Base-by-base conservation (phyloP, 2,329 filamentous ascomycete genomes). In the Fonsecaea erecta region DNA sequence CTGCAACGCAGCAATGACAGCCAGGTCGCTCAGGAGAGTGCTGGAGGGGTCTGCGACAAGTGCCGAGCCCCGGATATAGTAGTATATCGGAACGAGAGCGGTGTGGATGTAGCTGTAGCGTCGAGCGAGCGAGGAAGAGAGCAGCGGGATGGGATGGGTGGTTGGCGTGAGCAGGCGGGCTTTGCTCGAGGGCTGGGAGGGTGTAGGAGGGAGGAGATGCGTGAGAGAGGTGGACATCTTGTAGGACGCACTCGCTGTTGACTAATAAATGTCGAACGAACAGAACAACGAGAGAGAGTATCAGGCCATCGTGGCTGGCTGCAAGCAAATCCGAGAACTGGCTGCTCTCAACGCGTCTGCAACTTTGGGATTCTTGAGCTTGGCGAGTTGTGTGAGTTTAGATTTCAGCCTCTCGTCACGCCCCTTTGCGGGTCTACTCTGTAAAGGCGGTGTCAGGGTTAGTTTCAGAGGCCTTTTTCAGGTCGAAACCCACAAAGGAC, bases 11-110 rank as follows among this genome's bases (percentile, higher is more conserved):
- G 85, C 84, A 14, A 93, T 80, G 12, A 86, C 83, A 0, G 88
- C 83, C 2, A 94, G 79, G 1, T 88, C 81, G 32, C 75, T 82
- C 14, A 84, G 76, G 40, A 96, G 83, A 6, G 88, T 84, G 16
- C 83, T 77, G 1, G 89, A 84, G 0, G 93, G 91, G 69, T 93
- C 85, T 16, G 83, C 80, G 30, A 96, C 90, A 28, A 96, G 82
- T 18, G 83, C 79, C 37, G 79, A 75, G 77, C 96, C 94, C 43
- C 85, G 85, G 68, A 85, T 74, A 52, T 84, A 82, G 74, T 90
- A 88, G 37, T 90, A 77, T 9, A 83, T 84, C 32, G 91, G 82
- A 32, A 96, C 82, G 11, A 92, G 77, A 28, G 84, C 77, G 0
- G 91, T 89, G 71, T 96, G 90, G 21, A 87, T 76, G 73, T 91